These are phyloP conservation scores for Paracorniculantispora psalliotae DNA, from an alignment of 2,329 filamentous ascomycete species.

Conservation along the genomic window DNA sequence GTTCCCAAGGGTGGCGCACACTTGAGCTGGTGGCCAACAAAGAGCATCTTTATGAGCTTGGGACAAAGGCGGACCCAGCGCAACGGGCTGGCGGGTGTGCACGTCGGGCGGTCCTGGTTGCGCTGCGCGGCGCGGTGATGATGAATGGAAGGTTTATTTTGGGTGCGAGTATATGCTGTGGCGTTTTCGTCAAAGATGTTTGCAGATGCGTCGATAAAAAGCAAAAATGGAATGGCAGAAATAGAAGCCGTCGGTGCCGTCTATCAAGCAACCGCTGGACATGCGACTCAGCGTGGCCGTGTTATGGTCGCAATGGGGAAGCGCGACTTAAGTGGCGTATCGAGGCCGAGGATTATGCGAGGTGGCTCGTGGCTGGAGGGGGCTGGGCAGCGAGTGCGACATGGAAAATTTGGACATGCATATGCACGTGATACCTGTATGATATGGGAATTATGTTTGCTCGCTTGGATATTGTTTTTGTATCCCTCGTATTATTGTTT, in stretches of 20 bases:
- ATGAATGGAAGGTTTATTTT: neutral
- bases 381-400: neutral
- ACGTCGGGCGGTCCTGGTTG: conserved; percentile 1
- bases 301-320: conserved; percentile 13
- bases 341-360: conserved; percentile 19
- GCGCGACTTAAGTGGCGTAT: conserved; percentile 15
- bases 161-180: neutral
- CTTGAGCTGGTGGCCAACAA: conserved; percentile 19
- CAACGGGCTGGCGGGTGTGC: neutral
- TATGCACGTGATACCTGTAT: neutral
- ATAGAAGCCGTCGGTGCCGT: neutral
- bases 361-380: neutral
- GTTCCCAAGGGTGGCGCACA: conserved; percentile 2
- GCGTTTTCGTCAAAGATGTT: neutral
- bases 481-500: neutral
- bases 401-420: neutral
- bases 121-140: neutral
- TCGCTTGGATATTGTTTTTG: neutral
- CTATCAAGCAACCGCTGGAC: neutral
- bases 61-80: conserved; percentile 6
- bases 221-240: neutral
- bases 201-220: neutral
- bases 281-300: neutral
- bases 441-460: neutral
- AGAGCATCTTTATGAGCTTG: conserved; percentile 21